Percentiles rank a stretch among this genome's conserved stretches.
Evolutionary conservation across 352 stramenopile genomes (phyloP).

Genomic region (Globisporangium carolinianum): DNA sequence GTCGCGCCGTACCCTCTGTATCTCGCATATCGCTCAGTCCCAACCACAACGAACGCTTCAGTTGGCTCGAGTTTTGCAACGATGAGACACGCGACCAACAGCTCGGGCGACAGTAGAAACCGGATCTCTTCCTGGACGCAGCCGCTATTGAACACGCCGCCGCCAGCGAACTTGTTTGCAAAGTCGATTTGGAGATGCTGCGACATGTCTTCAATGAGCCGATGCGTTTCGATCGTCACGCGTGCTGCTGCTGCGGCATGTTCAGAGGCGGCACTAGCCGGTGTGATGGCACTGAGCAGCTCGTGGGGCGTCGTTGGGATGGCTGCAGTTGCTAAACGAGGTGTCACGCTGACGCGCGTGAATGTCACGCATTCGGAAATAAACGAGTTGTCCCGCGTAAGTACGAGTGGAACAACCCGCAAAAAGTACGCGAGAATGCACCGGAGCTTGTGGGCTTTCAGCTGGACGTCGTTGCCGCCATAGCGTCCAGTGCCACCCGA

Average conservation of each 20-base stretch:
- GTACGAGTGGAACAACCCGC: slow-evolving; percentile 28
- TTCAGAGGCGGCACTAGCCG: no score
- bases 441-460: slow-evolving; percentile 69
- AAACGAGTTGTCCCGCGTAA: neutral
- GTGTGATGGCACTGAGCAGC: no score
- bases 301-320: no score
- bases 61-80: slow-evolving; percentile 54
- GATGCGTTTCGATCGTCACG: slow-evolving; percentile 18
- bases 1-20: slow-evolving; percentile 58
- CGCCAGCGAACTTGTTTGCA: slow-evolving; percentile 73
- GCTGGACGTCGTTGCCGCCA: slow-evolving; percentile 8
- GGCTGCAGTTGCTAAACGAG: slow-evolving; percentile 6
- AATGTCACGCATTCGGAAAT: slow-evolving; percentile 49
- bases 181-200: slow-evolving; percentile 75
- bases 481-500: slow-evolving; percentile 9
- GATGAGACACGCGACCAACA: slow-evolving; percentile 58
- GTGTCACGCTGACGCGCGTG: slow-evolving; percentile 31
- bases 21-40: slow-evolving; percentile 45
- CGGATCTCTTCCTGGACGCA: slow-evolving; percentile 84
- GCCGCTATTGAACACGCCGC: slow-evolving; percentile 59
- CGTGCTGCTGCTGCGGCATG: neutral
- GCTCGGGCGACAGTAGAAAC: slow-evolving; percentile 66
- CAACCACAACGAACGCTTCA: slow-evolving; percentile 68
- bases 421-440: slow-evolving; percentile 68
- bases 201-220: slow-evolving; percentile 57